A percentile compares a stretch with the other conserved stretches of the same genome.
These are phyloP conservation scores for Penicillium taxi DNA, from an alignment of 495 filamentous ascomycete species.

Conservation along the genomic window DNA sequence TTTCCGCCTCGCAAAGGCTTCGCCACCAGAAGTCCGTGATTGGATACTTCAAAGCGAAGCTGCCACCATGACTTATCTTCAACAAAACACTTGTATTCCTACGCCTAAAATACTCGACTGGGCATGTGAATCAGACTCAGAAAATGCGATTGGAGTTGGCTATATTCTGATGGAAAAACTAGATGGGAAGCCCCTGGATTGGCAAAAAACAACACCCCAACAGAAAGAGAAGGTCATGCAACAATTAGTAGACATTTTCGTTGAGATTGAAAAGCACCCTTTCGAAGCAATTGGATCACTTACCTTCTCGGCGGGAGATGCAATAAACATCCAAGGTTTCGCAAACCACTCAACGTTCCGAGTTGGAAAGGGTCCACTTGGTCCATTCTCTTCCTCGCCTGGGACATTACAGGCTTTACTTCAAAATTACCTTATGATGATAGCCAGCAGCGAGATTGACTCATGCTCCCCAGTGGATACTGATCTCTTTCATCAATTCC, in stretches of 20 bases:
- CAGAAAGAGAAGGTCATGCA: constrained; percentile 26
- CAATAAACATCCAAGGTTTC: background rate
- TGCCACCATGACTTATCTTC: constrained; percentile 18
- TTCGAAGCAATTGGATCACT: constrained; percentile 20
- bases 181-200: constrained; percentile 21
- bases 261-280: constrained; percentile 27
- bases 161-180: constrained; percentile 35
- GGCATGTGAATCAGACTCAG: constrained; percentile 7
- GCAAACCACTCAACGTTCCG: constrained; percentile 16
- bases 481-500: constrained; percentile 22
- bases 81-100: constrained; percentile 8
- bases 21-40: constrained; percentile 12
- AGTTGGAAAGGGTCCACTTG: constrained; percentile 5
- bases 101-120: constrained; percentile 11
- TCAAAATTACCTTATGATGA: constrained; percentile 2
- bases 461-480: constrained; percentile 13
- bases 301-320: constrained; percentile 1
- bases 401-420: constrained; percentile 7
- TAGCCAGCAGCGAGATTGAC: constrained; percentile 7
- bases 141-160: constrained; percentile 18
- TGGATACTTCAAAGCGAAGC: constrained; percentile 18
- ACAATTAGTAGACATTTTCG: constrained; percentile 25
- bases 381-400: constrained; percentile 12
- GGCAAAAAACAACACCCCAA: constrained; percentile 10
- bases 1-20: constrained; percentile 4